Base-by-base conservation (phyloP, 2,329 filamentous ascomycete genomes). In the Hymenoscyphus fructigenus region DNA sequence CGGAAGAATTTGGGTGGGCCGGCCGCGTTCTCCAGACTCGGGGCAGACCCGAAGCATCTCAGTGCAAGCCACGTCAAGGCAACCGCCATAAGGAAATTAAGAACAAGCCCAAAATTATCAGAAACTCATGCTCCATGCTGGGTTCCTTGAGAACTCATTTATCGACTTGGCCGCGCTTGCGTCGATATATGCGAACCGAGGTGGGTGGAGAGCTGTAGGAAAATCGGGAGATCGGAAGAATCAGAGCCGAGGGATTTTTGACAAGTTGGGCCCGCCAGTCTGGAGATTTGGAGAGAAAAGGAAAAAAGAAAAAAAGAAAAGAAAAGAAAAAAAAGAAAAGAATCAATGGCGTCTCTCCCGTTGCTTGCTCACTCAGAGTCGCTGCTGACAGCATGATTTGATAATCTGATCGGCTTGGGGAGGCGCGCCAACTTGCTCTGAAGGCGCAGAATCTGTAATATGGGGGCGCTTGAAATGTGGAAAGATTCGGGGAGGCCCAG, bases 1-100 rank as follows among this genome's bases (percentile, higher is more conserved):
- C 66, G 65, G 63, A 59, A 61, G 60, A 58, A 62, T 41, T 59
- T 62, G 44, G 23, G 14, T 60, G 50, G 57, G 38, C 58, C 59
- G 53, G 38, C 55, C 55, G 29, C 36, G 17, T 58, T 53, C 61
- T 59, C 29, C 57, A 63, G 41, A 44, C 23, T 55, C 26, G 23
- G 36, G 29, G n/a, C 23, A 41, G 41, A 15, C 34, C 36, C 15
- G 36, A 41, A 26, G 32, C 20, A 34, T 17, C 38, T 23, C 26
- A 55, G 59, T 12, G 14, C 20, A 62, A 47, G 29, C 53, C 53
- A 47, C 55, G 29, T 17, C 28, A 57, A 55, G 55, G 55, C 61
- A 62, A 32, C 61, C 34, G 61, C 55, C 53, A 20, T 28, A 23
- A 50, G n/a, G 44, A 50, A 50, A 50, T 50, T 50, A 50, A 10